Conservation (phyloP, 345 rosid species). For the Mangifera indica region DNA sequence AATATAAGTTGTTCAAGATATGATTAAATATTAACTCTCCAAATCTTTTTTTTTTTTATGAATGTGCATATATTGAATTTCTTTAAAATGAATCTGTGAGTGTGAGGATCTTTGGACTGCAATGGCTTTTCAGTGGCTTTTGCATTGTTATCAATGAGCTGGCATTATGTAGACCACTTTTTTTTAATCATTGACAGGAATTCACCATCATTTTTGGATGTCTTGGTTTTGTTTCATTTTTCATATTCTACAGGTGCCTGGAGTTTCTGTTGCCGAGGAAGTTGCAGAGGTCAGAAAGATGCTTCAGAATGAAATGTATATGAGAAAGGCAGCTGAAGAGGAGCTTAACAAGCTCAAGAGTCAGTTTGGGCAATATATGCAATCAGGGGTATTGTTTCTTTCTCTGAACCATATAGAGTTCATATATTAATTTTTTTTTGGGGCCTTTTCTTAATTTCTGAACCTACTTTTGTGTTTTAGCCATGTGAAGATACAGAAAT, state of each 20-base stretch:
- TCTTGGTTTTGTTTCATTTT: neutral
- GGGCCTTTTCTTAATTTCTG: conserved; percentile 2
- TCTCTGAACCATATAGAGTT: conserved; percentile 8
- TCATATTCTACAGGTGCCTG: conserved; percentile 37
- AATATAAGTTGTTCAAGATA: neutral
- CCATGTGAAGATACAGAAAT: conserved; percentile 66
- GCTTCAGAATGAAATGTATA: conserved; percentile 63
- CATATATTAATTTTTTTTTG: neutral
- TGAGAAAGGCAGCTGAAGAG: conserved; percentile 81
- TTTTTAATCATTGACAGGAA: neutral
- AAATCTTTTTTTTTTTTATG: neutral
- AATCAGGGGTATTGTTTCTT: conserved; percentile 58
- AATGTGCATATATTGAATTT: neutral
- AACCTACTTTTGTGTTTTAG: conserved; percentile 41
- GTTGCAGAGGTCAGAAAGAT: conserved; percentile 50
- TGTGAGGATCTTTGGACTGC: neutral
- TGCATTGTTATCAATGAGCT: neutral
- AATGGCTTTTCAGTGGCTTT: neutral
- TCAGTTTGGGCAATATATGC: conserved; percentile 51
- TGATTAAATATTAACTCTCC: neutral
- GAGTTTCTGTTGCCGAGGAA: conserved; percentile 42
- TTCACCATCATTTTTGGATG: neutral
- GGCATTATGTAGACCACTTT: neutral
- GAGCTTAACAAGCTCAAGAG: conserved; percentile 66
- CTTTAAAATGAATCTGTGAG: neutral